Percentiles rank a stretch among this genome's conserved stretches.
phyloP scores from a whole-genome alignment of 495 filamentous ascomycete species.

The Lasiosphaeris hirsuta region DNA sequence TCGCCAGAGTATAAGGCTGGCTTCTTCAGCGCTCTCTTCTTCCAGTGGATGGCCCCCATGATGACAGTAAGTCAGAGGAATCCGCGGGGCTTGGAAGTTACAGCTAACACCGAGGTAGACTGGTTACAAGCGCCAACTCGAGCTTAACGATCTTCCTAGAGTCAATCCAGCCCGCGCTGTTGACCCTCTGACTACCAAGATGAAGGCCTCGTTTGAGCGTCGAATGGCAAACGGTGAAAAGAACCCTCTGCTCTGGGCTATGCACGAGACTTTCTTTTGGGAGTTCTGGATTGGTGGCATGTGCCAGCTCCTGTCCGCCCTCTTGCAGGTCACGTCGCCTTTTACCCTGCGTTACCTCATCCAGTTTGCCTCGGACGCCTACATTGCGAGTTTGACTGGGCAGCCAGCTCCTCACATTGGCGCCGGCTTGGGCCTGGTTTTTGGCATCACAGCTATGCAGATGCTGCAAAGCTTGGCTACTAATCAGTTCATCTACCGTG shows the following conservation, averaged over 20 bases:
- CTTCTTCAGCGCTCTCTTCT: slow-evolving; percentile 58
- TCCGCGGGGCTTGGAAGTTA: background rate
- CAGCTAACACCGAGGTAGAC: slow-evolving; percentile 37
- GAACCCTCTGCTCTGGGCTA: slow-evolving; percentile 70
- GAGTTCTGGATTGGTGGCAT: slow-evolving; percentile 83
- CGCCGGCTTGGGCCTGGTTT: slow-evolving; percentile 65
- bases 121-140: slow-evolving; percentile 81
- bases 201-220: slow-evolving; percentile 63
- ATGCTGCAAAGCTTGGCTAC: slow-evolving; percentile 65
- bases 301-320: slow-evolving; percentile 67
- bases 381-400: slow-evolving; percentile 51
- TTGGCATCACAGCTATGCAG: slow-evolving; percentile 78
- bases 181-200: slow-evolving; percentile 59
- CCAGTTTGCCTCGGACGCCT: slow-evolving; percentile 75
- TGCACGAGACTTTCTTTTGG: slow-evolving; percentile 81
- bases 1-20: slow-evolving; percentile 57
- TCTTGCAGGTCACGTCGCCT: slow-evolving; percentile 70
- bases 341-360: slow-evolving; percentile 74
- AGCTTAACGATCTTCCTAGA: slow-evolving; percentile 79
- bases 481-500: slow-evolving; percentile 79
- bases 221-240: slow-evolving; percentile 65
- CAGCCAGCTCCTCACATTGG: slow-evolving; percentile 58
- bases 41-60: slow-evolving; percentile 66
- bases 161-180: slow-evolving; percentile 79
- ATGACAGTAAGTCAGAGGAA: slow-evolving; percentile 54